Conservation (phyloP, 1,284 basidiomycete species). For the Cutaneotrichosporon sp. region DNA sequence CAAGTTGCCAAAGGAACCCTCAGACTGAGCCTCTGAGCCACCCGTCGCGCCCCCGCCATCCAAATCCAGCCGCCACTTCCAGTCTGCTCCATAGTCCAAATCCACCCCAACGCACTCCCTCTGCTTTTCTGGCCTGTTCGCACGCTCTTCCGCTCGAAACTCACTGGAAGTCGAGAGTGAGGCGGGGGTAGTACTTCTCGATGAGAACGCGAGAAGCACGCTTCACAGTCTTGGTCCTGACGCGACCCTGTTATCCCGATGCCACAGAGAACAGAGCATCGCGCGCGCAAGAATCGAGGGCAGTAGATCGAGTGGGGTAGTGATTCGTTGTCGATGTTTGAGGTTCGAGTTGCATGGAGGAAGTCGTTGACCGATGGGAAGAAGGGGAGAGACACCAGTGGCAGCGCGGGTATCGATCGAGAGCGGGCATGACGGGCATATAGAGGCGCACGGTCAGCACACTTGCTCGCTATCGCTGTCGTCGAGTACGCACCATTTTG, state of each 20-base stretch:
- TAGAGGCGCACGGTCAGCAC: conserved; percentile 8
- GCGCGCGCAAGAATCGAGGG: not conserved
- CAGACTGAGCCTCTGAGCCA: no score
- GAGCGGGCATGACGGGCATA: not conserved
- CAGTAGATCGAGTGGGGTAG: not conserved
- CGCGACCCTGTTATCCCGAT: conserved; percentile 70
- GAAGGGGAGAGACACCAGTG: not conserved
- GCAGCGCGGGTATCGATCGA: not conserved
- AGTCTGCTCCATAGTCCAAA: no score
- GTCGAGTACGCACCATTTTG: conserved; percentile 16
- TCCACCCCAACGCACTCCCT: not conserved
- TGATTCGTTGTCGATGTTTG: no score
- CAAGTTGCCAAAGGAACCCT: no score
- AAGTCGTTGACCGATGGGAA: not conserved
- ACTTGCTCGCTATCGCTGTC: not conserved
- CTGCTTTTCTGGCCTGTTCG: not conserved
- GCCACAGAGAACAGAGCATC: not conserved
- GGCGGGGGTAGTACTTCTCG: conserved; percentile 98
- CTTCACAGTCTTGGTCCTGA: conserved; percentile 99
- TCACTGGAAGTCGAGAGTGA: conserved; percentile 88
- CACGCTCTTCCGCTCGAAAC: conserved; percentile 19
- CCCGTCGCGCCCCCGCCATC: no score
- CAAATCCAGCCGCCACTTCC: no score
- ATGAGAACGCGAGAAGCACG: conserved; percentile 98
- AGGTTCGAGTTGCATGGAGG: not conserved